Conservation (phyloP, 176 grass and related monocot genomes). For the Paspalum vaginatum region DNA sequence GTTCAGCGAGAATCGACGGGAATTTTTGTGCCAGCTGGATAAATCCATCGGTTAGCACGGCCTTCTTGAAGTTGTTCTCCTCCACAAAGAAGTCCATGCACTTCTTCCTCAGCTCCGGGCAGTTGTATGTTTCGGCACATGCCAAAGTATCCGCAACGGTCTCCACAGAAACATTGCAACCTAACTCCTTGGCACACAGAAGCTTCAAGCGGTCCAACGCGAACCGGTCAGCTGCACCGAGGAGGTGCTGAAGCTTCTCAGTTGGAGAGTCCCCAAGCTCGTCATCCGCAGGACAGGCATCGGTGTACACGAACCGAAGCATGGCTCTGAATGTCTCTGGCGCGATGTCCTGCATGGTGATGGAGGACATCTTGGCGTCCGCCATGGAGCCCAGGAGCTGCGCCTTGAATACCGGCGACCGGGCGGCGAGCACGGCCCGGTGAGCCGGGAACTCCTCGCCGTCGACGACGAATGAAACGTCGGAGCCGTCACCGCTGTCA, state of each 20-base stretch:
- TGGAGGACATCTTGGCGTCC: not conserved
- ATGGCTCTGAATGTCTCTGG: constrained; percentile 11
- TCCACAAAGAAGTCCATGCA: constrained; percentile 50
- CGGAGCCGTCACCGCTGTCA: not conserved
- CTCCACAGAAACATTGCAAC: constrained; percentile 27
- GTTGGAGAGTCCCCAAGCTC: not conserved
- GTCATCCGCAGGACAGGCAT: not conserved
- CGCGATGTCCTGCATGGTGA: constrained; percentile 35
- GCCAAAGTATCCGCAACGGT: constrained; percentile 33
- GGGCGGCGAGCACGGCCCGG: constrained; percentile 17
- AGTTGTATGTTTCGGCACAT: constrained; percentile 50
- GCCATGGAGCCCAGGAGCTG: constrained; percentile 41
- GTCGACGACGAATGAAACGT: not conserved
- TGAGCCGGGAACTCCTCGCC: constrained; percentile 38
- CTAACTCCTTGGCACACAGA: constrained; percentile 48
- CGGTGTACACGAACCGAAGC: constrained; percentile 51
- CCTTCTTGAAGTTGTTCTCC: constrained; percentile 48
- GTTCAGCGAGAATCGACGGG: not conserved
- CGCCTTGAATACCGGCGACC: constrained; percentile 32
- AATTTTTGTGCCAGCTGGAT: constrained; percentile 27
- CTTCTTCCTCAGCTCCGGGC: constrained; percentile 44
- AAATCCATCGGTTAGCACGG: constrained; percentile 22
- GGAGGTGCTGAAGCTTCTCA: not conserved
- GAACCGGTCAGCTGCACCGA: constrained; percentile 56
- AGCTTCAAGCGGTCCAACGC: constrained; percentile 55